Evolutionary conservation across 2,329 filamentous ascomycete genomes (phyloP).

Genomic region (Cadophora luteo-olivacea): DNA sequence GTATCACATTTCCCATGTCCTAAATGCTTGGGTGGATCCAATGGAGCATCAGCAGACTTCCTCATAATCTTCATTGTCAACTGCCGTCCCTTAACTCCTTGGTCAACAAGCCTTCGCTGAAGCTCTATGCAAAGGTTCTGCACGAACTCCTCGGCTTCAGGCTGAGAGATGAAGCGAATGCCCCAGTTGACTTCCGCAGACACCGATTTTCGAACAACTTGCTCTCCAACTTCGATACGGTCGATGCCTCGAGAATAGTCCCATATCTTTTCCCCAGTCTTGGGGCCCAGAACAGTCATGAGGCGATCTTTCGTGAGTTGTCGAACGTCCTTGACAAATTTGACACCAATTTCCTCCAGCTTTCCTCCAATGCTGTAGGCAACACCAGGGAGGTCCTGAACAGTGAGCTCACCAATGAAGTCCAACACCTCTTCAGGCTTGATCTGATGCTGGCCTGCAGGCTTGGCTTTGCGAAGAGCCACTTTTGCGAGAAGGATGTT

Average conservation of each 20-base stretch:
- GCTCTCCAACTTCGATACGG: conserved; percentile 81
- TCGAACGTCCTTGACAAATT: conserved; percentile 82
- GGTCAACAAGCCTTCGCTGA: conserved; percentile 78
- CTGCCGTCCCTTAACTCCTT: conserved; percentile 85
- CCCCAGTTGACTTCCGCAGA: conserved; percentile 99
- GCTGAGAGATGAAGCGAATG: conserved; percentile 88
- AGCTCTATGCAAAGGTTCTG: conserved; percentile 85
- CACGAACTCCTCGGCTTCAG: conserved; percentile 94
- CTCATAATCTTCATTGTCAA: conserved; percentile 96
- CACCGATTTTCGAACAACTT: conserved; percentile 87
- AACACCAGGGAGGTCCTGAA: conserved; percentile 88
- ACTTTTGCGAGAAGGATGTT: conserved; percentile 94
- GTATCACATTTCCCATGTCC: conserved; percentile 95
- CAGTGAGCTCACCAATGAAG: conserved; percentile 78
- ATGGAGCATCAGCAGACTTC: conserved; percentile 81
- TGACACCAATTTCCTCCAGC: conserved; percentile 85
- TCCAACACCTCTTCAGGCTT: conserved; percentile 80
- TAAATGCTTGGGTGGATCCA: conserved; percentile 91
- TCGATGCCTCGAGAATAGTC: conserved; percentile 93
- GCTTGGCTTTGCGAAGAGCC: conserved; percentile 89
- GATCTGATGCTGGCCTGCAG: conserved; percentile 89
- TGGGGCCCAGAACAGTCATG: conserved; percentile 78
- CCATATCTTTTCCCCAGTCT: conserved; percentile 89
- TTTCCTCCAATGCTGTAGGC: conserved; percentile 88
- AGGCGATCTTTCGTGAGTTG: conserved; percentile 79